Percentiles rank a stretch among this genome's conserved stretches.
Evolutionary conservation across 371 early-diverging fungal species (phyloP).

Genomic region (Rhizomucor miehei): DNA sequence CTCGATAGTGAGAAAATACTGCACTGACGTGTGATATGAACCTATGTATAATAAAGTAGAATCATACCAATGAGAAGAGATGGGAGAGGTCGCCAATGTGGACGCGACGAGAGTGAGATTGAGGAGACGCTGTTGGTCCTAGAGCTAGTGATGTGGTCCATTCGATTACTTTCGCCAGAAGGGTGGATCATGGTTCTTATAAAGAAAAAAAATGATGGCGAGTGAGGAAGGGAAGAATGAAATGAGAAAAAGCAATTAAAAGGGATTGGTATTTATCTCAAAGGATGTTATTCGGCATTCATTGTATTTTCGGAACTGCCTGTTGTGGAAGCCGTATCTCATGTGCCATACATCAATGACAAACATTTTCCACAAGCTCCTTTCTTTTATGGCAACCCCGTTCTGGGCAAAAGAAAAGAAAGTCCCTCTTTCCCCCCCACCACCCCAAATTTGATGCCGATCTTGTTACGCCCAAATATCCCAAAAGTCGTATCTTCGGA

Average conservation of each 20-base stretch:
- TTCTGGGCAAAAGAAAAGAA: no score
- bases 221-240: constrained; percentile 8
- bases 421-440: no score
- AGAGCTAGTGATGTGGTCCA: constrained; percentile 5
- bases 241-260: background rate
- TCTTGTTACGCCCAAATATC: no score
- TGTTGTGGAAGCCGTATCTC: no score
- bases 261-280: background rate
- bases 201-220: background rate
- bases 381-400: no score
- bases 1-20: no score
- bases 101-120: background rate
- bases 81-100: constrained; percentile 11
- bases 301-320: constrained; percentile 7
- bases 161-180: constrained; percentile 1
- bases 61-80: constrained; percentile 20
- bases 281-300: constrained; percentile 3
- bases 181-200: constrained; percentile 7
- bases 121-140: constrained; percentile 1
- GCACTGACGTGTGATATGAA: no score
- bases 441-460: no score
- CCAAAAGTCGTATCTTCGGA: no score
- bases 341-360: no score
- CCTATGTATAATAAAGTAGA: constrained; percentile 11
- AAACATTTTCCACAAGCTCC: no score